Evolutionary conservation across 495 filamentous ascomycete genomes (phyloP).

Genomic region (Durotheca rogersii): DNA sequence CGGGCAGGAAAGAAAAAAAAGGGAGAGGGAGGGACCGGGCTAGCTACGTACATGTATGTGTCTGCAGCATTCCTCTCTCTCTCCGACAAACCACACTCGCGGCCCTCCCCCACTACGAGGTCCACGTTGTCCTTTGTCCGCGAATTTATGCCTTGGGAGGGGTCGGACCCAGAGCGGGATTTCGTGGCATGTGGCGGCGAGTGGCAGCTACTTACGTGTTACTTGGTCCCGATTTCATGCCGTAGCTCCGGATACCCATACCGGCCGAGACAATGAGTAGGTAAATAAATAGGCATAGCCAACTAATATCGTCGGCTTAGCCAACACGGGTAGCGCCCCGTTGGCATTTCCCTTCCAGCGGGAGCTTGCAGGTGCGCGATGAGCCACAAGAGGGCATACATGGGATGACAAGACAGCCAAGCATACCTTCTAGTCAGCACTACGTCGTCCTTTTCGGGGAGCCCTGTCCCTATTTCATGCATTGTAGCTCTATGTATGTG

Average conservation of each 20-base stretch:
- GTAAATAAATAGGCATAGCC: background rate
- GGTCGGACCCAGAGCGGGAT: background rate
- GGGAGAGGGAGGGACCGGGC: too few species aligned
- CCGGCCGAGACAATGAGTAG: background rate
- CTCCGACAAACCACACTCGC: background rate
- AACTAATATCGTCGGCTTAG: slow-evolving; percentile 1
- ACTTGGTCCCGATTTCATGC: background rate
- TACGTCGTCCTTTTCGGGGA: background rate
- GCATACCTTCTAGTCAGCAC: background rate
- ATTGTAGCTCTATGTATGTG: slow-evolving; percentile 1
- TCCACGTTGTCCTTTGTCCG: background rate
- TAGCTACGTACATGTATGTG: too few species aligned
- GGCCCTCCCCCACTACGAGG: background rate
- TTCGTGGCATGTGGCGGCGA: background rate
- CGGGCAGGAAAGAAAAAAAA: background rate
- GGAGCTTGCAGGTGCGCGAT: background rate
- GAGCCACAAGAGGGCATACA: background rate
- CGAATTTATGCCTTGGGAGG: background rate
- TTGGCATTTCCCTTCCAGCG: background rate
- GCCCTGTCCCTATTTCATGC: background rate
- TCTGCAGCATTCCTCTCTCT: background rate
- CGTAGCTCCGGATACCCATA: background rate
- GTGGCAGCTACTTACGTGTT: background rate
- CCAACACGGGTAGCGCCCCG: background rate
- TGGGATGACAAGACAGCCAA: too few species aligned